phyloP scores from a whole-genome alignment of 2,329 filamentous ascomycete species.

The Calonectria pseudoturangicola region DNA sequence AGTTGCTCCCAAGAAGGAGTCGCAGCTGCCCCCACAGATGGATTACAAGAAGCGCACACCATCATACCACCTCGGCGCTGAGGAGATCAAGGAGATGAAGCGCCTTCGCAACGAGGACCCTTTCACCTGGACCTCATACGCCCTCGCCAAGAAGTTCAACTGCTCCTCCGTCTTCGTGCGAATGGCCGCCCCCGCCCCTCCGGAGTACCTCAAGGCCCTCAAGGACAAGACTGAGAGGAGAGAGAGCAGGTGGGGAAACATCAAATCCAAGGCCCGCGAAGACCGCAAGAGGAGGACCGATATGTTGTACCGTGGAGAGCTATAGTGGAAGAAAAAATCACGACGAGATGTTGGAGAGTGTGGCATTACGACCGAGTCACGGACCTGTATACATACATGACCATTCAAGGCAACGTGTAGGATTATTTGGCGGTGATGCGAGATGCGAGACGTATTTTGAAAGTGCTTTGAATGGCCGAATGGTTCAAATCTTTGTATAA shows the following conservation, averaged over 20 bases:
- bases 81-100: conserved; percentile 77
- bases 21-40: conserved; percentile 61
- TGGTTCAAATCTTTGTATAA: conserved; percentile 50
- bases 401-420: conserved; percentile 48
- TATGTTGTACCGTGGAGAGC: conserved; percentile 71
- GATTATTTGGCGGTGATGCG: conserved; percentile 49
- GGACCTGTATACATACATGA: conserved; percentile 50
- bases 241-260: conserved; percentile 75
- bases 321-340: conserved; percentile 59
- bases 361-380: conserved; percentile 35
- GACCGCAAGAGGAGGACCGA: conserved; percentile 72
- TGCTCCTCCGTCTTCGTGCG: conserved; percentile 75
- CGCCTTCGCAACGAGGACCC: conserved; percentile 72
- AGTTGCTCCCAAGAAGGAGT: conserved; percentile 41
- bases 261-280: conserved; percentile 71
- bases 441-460: conserved; percentile 41
- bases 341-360: conserved; percentile 1
- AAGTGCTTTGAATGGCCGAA: conserved; percentile 36
- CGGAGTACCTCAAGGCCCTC: conserved; percentile 68
- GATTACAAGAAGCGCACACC: conserved; percentile 60
- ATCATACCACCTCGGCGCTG: conserved; percentile 71
- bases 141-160: conserved; percentile 72
- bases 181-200: conserved; percentile 72
- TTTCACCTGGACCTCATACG: conserved; percentile 71
- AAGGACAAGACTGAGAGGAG: conserved; percentile 67